Percentiles rank a stretch among this genome's conserved stretches.
These are phyloP conservation scores for Panus rudis DNA, from an alignment of 768 basidiomycete genomes.

Conservation along the genomic window DNA sequence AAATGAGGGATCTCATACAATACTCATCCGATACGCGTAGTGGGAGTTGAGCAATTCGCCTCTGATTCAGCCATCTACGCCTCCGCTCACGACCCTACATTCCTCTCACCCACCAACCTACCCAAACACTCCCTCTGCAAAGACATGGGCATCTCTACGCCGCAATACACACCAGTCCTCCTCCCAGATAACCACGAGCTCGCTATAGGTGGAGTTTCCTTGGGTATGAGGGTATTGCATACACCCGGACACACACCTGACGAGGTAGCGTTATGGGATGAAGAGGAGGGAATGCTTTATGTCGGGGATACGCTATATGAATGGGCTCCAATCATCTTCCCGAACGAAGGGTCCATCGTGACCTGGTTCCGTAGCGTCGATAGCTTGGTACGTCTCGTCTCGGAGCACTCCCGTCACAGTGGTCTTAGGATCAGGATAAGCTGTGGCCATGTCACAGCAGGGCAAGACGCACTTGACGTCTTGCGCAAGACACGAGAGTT, in stretches of 20 bases:
- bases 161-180: slow-evolving; percentile 40
- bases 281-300: slow-evolving; percentile 43
- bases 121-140: slow-evolving; percentile 42
- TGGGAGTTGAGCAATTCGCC: slow-evolving; percentile 45
- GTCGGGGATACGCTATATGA: slow-evolving; percentile 55
- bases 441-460: slow-evolving; percentile 42
- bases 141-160: slow-evolving; percentile 32
- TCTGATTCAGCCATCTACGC: slow-evolving; percentile 39
- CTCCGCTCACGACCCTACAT: slow-evolving; percentile 40
- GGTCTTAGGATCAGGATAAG: slow-evolving; percentile 35
- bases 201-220: not conserved
- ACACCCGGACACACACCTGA: slow-evolving; percentile 57
- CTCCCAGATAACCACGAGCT: slow-evolving; percentile 33
- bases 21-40: slow-evolving; percentile 17
- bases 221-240: slow-evolving; percentile 39
- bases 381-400: slow-evolving; percentile 35
- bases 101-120: slow-evolving; percentile 34
- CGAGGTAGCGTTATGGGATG: slow-evolving; percentile 48
- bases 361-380: slow-evolving; percentile 42
- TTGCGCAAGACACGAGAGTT: slow-evolving; percentile 35
- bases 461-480: slow-evolving; percentile 39
- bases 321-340: slow-evolving; percentile 47
- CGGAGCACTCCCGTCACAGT: not conserved
- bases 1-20: not conserved
- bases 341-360: slow-evolving; percentile 44